Evolutionary conservation across 768 basidiomycete species (phyloP), one percentile per base, ranked within the genome.

Genomic region (Hygrophoropsis aurantiaca): DNA sequence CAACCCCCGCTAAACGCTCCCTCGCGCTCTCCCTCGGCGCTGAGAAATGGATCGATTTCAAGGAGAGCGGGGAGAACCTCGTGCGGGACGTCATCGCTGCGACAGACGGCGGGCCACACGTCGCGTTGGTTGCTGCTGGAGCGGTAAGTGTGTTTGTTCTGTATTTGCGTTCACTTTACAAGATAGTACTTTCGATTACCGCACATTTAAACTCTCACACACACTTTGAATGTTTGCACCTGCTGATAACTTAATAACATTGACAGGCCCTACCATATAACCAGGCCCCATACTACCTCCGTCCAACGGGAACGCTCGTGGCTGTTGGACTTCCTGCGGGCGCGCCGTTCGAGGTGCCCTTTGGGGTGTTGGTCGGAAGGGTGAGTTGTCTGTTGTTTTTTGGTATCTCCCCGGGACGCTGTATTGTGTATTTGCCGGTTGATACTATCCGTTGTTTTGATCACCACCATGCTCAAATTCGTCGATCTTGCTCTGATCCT

Each of bases 1-100:
- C 62, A 4, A 74, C 77, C 18, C 70, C 58, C 9, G 69, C 64
- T 21, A 78, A 77, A 58, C 57, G 62, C 21, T 50, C 64, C 11
- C 52, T 74, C 21, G 69, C 68, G 53, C 50, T 62, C 43, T 18
- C 56, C 13, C 67, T 76, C 44, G 74, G 76, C 2, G 69, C 70
- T 0, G 72, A 74, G 49, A 74, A 61, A 51, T 64, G 60, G 59
- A 44, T 80, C 50, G 79, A 80, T 59, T 80, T 78, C 64, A 70
- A 65, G 51, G 59, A 68, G 47, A 60, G 59, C 21, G 60, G 69
- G 40, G 68, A 74, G n/a, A 48, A 27, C 5, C 56, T 75, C 40
- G 68, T 74, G 34, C 47, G 49, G 11, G 65, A 69, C 6, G 66
- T 80, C 49, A 53, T 69, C 33, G 60, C 57, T 0, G 68, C 68